Evolutionary conservation across 352 stramenopile species (phyloP), one percentile per base, ranked within the genome.

Genomic region (Phytophthora uliginosa): DNA sequence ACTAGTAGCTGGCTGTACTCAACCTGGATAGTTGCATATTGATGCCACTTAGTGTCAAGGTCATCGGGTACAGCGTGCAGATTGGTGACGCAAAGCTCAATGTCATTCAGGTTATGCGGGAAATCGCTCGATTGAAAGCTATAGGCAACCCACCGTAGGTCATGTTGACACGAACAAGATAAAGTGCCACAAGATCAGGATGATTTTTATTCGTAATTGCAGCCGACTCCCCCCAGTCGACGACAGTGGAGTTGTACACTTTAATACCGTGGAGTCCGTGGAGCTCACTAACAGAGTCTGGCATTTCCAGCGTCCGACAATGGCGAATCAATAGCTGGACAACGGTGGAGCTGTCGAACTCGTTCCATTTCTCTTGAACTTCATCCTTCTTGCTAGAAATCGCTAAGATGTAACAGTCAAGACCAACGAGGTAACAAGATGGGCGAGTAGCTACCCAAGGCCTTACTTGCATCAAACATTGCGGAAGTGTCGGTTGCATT

Each of bases 141-240:
- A 18, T 18, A 12, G 57, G 57, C 4, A 63, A 26, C 18, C 42
- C 22, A 13, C 40, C 40, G 10, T 64, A 6, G 7, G 40, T 64
- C 42, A 55, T 64, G 20, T 64, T 56, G 8, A 64, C 42, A 13
- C 40, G 26, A 54, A 38, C 22, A 13, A 63, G 36, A 63, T 63
- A 18, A 63, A n/a, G 57, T 12, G 57, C 22, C 1, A 63, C 9
- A 26, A 55, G 53, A n/a, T 3, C 58, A 22, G 58, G 58, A 4
- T 64, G 42, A 15, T 50, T 50, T 20, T 10, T 50, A 15, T 9
- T 50, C 15, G 58, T 64, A 15, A 64, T 64, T 3, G 58, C 58
- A 47, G 26, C 58, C 10, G 40, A 54, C 12, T 64, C 42, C 6
- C 9, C 42, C 58, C 58, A 55, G 15, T 45, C 40, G 9, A 42